Evolutionary conservation across 2,329 filamentous ascomycete species (phyloP).

Genomic region (Colletotrichum orchidophilum): DNA sequence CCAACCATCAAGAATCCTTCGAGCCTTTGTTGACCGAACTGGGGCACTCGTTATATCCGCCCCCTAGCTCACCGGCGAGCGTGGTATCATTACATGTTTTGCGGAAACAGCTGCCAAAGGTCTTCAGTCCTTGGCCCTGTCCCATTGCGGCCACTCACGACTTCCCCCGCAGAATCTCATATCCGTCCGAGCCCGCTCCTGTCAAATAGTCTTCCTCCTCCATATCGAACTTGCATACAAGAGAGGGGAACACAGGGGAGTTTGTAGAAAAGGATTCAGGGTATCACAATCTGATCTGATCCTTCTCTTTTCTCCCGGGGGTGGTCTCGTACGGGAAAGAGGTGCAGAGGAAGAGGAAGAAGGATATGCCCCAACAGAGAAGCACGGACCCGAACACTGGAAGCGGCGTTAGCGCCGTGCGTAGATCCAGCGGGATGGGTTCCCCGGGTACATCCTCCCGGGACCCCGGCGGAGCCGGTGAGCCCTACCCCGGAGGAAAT

Average conservation of each 20-base stretch:
- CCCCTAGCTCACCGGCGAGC: slow-evolving; percentile 25
- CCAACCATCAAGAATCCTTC: not conserved
- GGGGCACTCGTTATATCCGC: slow-evolving; percentile 3
- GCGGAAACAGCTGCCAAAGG: not conserved
- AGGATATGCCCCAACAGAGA: not conserved
- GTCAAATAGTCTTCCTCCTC: not conserved
- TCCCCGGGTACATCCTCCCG: not conserved
- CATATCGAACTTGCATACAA: not conserved
- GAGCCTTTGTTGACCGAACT: not conserved
- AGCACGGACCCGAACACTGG: slow-evolving; percentile 14
- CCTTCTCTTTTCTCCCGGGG: not conserved
- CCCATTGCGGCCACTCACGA: not conserved
- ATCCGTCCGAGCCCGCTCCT: not conserved
- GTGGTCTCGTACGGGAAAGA: not conserved
- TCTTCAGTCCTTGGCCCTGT: not conserved
- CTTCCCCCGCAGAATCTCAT: not conserved
- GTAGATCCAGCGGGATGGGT: slow-evolving; percentile 13
- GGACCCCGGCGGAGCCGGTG: slow-evolving; percentile 13
- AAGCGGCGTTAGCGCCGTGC: not conserved
- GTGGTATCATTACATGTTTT: not conserved
- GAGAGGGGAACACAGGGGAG: not conserved
- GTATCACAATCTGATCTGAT: not conserved
- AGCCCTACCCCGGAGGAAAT: not conserved
- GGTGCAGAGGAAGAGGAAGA: not conserved
- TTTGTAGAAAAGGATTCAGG: not conserved